A percentile compares a stretch with the other conserved stretches of the same genome.
Evolutionary conservation across 768 basidiomycete species (phyloP).

Genomic region (Mycena chlorophos): DNA sequence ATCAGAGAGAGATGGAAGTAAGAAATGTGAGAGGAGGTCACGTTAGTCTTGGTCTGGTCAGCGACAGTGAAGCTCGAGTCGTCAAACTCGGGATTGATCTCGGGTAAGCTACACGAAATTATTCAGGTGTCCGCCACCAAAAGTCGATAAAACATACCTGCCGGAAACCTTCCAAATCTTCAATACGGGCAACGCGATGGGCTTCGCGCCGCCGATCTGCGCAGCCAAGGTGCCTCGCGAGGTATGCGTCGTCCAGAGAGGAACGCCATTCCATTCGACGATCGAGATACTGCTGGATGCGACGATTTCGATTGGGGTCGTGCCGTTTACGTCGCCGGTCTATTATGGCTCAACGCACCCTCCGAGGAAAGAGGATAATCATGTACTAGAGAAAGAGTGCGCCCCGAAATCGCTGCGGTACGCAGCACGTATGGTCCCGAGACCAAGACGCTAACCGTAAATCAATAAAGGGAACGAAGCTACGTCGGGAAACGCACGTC

Average conservation of each 20-base stretch:
- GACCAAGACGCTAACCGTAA: slow-evolving; percentile 40
- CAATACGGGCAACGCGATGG: slow-evolving; percentile 36
- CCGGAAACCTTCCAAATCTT: slow-evolving; percentile 48
- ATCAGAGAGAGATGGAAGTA: background rate
- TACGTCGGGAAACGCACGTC: slow-evolving; percentile 30
- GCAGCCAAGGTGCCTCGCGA: slow-evolving; percentile 33
- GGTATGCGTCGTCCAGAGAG: slow-evolving; percentile 27
- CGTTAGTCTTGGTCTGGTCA: slow-evolving; percentile 46
- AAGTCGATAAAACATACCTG: slow-evolving; percentile 31
- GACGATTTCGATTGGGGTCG: slow-evolving; percentile 45
- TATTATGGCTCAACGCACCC: slow-evolving; percentile 17
- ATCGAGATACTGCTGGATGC: slow-evolving; percentile 38
- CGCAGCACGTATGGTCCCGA: slow-evolving; percentile 57
- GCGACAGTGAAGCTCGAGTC: slow-evolving; percentile 49
- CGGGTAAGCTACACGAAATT: slow-evolving; percentile 42
- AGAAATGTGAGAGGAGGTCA: slow-evolving; percentile 20
- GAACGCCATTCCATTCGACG: slow-evolving; percentile 44
- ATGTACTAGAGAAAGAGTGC: slow-evolving; percentile 37
- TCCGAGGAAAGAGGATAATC: background rate
- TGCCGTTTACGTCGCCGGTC: slow-evolving; percentile 52
- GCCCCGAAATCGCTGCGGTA: slow-evolving; percentile 42
- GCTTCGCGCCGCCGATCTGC: slow-evolving; percentile 17
- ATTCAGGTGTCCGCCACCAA: slow-evolving; percentile 3
- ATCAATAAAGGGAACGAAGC: background rate
- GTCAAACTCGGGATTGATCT: slow-evolving; percentile 46